These are phyloP conservation scores for Trichoderma sp. DNA, from an alignment of 2,329 filamentous ascomycete genomes.

Conservation along the genomic window DNA sequence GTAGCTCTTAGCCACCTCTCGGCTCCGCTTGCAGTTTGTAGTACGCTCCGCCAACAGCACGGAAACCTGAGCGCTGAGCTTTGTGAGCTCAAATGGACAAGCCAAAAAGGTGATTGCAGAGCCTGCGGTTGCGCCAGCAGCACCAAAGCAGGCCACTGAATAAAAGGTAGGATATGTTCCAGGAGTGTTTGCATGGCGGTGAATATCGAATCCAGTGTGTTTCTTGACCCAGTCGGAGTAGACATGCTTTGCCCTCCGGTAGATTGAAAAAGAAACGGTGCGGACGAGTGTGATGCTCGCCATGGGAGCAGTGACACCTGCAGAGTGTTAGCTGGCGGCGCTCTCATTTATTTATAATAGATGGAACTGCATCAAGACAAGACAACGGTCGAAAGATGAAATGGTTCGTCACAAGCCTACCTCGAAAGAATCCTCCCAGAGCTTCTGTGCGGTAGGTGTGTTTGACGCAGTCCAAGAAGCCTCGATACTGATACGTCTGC, in stretches of 20 bases:
- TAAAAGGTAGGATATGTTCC: slow-evolving; percentile 72
- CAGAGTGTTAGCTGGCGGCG: background rate
- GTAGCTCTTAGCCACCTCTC: slow-evolving; percentile 66
- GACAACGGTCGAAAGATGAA: background rate
- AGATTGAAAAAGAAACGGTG: slow-evolving; percentile 78
- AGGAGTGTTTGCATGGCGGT: slow-evolving; percentile 69
- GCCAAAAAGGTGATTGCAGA: slow-evolving; percentile 78
- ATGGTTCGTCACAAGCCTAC: slow-evolving; percentile 46
- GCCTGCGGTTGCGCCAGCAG: slow-evolving; percentile 76
- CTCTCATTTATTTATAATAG: background rate
- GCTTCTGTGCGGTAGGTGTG: slow-evolving; percentile 77
- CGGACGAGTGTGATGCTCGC: slow-evolving; percentile 75
- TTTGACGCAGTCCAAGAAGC: slow-evolving; percentile 71
- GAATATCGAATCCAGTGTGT: slow-evolving; percentile 68
- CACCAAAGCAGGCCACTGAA: slow-evolving; percentile 74
- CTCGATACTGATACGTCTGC: slow-evolving; percentile 81
- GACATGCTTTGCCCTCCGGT: slow-evolving; percentile 73
- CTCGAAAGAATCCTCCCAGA: slow-evolving; percentile 76
- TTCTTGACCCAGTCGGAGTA: slow-evolving; percentile 70
- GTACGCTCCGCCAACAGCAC: slow-evolving; percentile 65
- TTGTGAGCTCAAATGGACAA: slow-evolving; percentile 88
- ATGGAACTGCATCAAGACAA: background rate
- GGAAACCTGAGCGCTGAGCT: slow-evolving; percentile 82
- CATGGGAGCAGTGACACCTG: slow-evolving; percentile 78
- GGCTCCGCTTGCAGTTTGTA: slow-evolving; percentile 47